These are phyloP conservation scores for Thraustochytrium sp. DNA, from an alignment of 352 stramenopile species.

Conservation along the genomic window DNA sequence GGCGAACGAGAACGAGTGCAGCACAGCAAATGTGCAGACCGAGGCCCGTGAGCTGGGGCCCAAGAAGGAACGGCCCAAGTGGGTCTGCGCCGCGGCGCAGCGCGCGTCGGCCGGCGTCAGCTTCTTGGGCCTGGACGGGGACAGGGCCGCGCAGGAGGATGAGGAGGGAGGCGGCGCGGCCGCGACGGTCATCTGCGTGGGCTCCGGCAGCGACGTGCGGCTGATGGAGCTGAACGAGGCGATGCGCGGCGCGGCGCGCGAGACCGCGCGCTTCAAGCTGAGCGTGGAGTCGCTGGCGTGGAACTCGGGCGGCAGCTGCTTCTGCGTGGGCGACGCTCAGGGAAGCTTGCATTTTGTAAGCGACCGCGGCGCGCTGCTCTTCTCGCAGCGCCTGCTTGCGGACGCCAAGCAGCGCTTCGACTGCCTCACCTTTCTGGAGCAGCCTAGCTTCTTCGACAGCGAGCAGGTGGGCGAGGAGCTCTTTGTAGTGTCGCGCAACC, in stretches of 20 bases:
- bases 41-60: background rate
- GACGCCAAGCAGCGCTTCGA: background rate
- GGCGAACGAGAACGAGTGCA: no score
- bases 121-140: background rate
- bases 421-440: conserved; percentile 20
- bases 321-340: background rate
- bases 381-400: background rate
- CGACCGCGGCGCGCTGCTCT: background rate
- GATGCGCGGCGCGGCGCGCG: background rate
- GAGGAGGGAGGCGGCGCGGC: background rate
- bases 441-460: conserved; percentile 23
- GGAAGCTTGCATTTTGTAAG: conserved; percentile 23
- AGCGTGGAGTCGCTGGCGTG: background rate
- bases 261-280: background rate
- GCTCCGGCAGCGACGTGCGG: background rate
- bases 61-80: background rate
- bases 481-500: background rate
- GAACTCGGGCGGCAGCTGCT: conserved; percentile 24
- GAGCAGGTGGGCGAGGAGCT: conserved; percentile 29
- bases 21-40: no score
- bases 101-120: no score
- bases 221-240: background rate
- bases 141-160: background rate
- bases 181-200: background rate
- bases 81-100: background rate